Conservation (phyloP, 495 filamentous ascomycete genomes). For the Antarctomyces pellizariae region DNA sequence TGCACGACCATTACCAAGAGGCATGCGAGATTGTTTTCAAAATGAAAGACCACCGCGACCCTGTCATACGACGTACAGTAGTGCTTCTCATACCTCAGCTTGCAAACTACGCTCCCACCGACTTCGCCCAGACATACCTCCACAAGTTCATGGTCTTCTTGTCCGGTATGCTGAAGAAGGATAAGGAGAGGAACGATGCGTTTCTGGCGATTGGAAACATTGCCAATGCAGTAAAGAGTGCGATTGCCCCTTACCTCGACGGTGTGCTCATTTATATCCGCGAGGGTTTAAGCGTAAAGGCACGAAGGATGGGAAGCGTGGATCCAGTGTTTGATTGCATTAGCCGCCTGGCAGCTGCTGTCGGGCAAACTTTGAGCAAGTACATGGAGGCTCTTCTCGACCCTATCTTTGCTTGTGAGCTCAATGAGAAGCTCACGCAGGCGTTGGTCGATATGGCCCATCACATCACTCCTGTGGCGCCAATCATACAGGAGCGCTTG, state of each 20-base stretch:
- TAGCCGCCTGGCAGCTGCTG: constrained; percentile 82
- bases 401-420: constrained; percentile 86
- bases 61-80: constrained; percentile 66
- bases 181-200: constrained; percentile 76
- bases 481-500: constrained; percentile 76
- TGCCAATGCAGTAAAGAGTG: constrained; percentile 80
- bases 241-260: constrained; percentile 88
- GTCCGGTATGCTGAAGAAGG: constrained; percentile 83
- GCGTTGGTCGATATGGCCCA: constrained; percentile 95
- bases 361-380: constrained; percentile 89
- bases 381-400: constrained; percentile 92
- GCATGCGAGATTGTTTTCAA: constrained; percentile 77
- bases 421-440: constrained; percentile 80
- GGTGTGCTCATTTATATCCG: constrained; percentile 77
- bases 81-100: constrained; percentile 76
- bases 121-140: constrained; percentile 63
- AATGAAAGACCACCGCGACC: constrained; percentile 77
- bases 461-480: constrained; percentile 86
- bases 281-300: constrained; percentile 67
- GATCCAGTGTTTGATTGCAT: constrained; percentile 98
- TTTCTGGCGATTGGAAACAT: constrained; percentile 91
- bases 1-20: constrained; percentile 72
- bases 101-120: constrained; percentile 72
- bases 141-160: constrained; percentile 95
- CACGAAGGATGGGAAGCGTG: constrained; percentile 43